Base-by-base conservation (phyloP, 2,329 filamentous ascomycete species). In the Aureobasidium subglaciale region DNA sequence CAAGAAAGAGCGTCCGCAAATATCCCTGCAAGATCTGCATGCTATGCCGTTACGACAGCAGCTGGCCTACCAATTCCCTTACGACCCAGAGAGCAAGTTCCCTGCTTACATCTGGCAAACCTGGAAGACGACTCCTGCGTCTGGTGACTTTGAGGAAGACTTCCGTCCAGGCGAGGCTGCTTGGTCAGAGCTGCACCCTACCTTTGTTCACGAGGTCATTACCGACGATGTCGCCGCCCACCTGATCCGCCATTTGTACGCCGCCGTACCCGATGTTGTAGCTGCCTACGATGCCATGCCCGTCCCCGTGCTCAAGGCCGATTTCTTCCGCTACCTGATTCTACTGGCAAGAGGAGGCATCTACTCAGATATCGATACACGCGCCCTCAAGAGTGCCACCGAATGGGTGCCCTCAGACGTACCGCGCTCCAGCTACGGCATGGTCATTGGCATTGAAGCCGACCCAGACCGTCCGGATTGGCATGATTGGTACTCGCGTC, bases 91-190 rank as follows among this genome's bases (percentile, higher is more conserved):
- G 66, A 73, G 78, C 63, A 95, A 92, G 70, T 97, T 97, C 70
- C 93, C 93, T 3, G 91, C 90, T 56, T 97, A 96, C 76, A 95
- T 99, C 67, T 99, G 93, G 93, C 93, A 99, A 78, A 99, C 93
- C 13, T 99, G 93, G 93, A 96, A 95, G 71, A 86, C 83, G 66
- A 88, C 84, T 1, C 91, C 92, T 0, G 81, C 85, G 1, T 87
- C 89, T 20, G 78, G 82, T 49, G 79, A 88, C 59, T 99, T 99
- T 68, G 73, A 72, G 10, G 82, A 86, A 59, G 74, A 77, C 18
- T 91, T 96, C 67, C 85, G 91, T 59, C 83, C 87, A 43, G 80
- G 90, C 58, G 93, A 97, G 73, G 88, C 89, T 13, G 90, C 87
- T 59, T 99, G 93, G 93, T 86, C 88, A 8, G 80, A 88, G 62